Evolutionary conservation across 495 filamentous ascomycete genomes (phyloP), one percentile per base, ranked within the genome.

Genomic region (Articulospora tetracladia): DNA sequence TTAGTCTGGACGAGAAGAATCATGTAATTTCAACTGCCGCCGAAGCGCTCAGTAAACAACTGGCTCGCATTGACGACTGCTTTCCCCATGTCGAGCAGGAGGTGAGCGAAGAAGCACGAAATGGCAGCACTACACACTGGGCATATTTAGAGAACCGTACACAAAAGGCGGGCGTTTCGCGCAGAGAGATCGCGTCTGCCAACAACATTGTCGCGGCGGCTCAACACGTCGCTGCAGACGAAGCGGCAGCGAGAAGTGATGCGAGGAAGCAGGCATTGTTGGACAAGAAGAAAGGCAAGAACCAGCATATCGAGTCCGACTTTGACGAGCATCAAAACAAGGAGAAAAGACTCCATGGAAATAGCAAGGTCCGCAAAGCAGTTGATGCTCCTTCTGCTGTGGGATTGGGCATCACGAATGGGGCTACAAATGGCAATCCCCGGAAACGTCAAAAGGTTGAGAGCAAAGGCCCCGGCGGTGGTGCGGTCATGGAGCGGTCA

Each of bases 1-100:
- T 88, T 58, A 90, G 90, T 0, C 76, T 96, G 30, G 95, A 98
- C 65, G 94, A 98, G 74, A 99, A 99, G 73, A 96, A 95, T 61
- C 93, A 96, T 62, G 92, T 98, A 54, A 87, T 97, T 41, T 86
- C 87, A 2, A 93, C 92, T 3, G 93, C 95, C 46, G 90, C 90
- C 63, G 90, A 96, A 57, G 88, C 92, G 54, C 82, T 98, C 8
- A 84, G 91, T 57, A 93, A 90, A 68, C 92, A 97, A 69, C 75
- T 97, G 22, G 72, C 82, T 55, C 89, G 94, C 23, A 83, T 97
- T 63, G 89, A 98, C 62, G 85, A 86, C 41, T 83, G 92, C 22
- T 95, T 84, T 76, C 87, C 89, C 15, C 86, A 90, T 73, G 83
- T 98, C 54, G 89, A 93, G 55, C 76, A 79, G 48, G 94, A 98